Percentiles rank a stretch among this genome's conserved stretches.
Evolutionary conservation across 2,329 filamentous ascomycete genomes (phyloP).

Genomic region (Macrophomina phaseolina): DNA sequence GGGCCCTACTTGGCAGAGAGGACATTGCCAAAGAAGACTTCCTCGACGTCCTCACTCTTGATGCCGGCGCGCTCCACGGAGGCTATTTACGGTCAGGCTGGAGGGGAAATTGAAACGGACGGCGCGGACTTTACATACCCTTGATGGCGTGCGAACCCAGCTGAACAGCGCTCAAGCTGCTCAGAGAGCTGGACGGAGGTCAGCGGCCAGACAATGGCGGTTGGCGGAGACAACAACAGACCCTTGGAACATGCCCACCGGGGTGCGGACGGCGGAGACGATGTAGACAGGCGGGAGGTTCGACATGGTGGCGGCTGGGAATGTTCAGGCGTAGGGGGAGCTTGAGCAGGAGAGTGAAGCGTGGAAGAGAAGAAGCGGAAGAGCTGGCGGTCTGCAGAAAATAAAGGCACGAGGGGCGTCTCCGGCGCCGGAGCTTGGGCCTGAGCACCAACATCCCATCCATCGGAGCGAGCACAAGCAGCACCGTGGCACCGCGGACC

Average conservation of each 20-base stretch:
- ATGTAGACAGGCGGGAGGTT: conserved; percentile 91
- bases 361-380: conserved; percentile 18
- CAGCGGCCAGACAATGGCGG: not conserved
- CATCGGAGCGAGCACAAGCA: not conserved
- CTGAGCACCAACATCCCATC: conserved; percentile 7
- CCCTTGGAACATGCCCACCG: conserved; percentile 94
- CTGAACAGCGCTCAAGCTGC: conserved; percentile 83
- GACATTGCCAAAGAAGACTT: conserved; percentile 98
- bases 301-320: conserved; percentile 63
- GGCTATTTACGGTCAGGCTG: conserved; percentile 47
- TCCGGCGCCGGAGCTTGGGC: conserved; percentile 25
- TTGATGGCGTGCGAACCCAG: conserved; percentile 93
- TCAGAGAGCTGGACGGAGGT: conserved; percentile 72
- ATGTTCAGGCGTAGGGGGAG: not conserved
- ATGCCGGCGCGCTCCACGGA: conserved; percentile 87
- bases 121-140: conserved; percentile 58
- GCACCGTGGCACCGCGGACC: not conserved
- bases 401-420: conserved; percentile 21
- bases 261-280: conserved; percentile 87
- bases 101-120: conserved; percentile 31
- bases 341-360: not conserved
- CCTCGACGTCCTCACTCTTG: conserved; percentile 88
- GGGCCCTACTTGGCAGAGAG: conserved; percentile 83
- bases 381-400: conserved; percentile 27
- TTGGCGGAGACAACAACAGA: conserved; percentile 51